Base-by-base conservation (phyloP, 805 yeast genomes). In the Zygotorulaspora danielsina region DNA sequence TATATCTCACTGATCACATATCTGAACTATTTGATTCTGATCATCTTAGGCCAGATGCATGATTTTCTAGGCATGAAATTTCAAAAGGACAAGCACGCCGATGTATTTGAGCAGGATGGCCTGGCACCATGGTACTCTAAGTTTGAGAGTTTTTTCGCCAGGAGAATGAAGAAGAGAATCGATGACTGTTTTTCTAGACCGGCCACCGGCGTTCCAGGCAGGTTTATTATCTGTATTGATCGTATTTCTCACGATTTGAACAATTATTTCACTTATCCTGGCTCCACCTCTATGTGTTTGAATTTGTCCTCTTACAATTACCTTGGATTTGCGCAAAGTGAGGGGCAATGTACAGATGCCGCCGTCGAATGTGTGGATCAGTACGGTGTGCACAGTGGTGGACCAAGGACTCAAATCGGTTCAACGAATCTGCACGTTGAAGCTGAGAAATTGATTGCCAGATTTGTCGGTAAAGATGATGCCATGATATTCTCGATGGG, bases 171-270 rank as follows among this genome's bases (percentile, higher is more conserved):
- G 62, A 76, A 75, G 51, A 83, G 96, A 64, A 76, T 93, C 43
- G 95, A 85, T 60, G 97, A 90, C 65, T 87, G 96, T 64, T 93
- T 93, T 63, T 86, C 94, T 2, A 79, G 96, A 60, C 96, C 96
- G 30, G 86, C 94, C n/a, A 83, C 84, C 44, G 97, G 97, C 36
- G 97, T 90, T 15, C 97, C 99, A 1, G 99, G 99, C 19, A 78
- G 99, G 61, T 81, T 71, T 55, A 79, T 90, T 53, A 76, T 79
- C 42, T 81, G 95, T 53, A 80, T 82, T 54, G 89, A 87, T 53
- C 78, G 98, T 53, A 65, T 70, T 21, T 73, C 88, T n/a, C 71
- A 72, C 32, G 81, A 82, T 50, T 75, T 76, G 54, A 78, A 79
- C 57, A 70, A 71, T 27, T 71, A 76, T 39, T 86, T 82, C 58